Percentiles rank a stretch among this genome's conserved stretches.
Evolutionary conservation across 176 grass and related monocot genomes (phyloP).

Genomic region (Saccharum spontaneum): DNA sequence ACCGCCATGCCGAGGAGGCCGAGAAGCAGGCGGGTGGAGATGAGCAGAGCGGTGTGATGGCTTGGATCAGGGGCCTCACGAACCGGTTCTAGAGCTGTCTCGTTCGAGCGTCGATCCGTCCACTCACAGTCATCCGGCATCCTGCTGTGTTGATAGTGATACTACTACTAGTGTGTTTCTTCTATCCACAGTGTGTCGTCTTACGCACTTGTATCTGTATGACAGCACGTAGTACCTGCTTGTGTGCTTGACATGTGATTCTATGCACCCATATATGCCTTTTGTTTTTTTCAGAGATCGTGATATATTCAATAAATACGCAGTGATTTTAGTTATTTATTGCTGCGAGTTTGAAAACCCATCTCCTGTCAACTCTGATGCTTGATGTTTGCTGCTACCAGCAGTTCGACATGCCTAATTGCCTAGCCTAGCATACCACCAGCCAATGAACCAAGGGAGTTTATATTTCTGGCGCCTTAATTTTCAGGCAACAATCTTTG

Average conservation of each 20-base stretch:
- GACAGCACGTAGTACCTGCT: background rate
- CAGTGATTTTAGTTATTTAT: background rate
- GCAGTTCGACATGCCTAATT: no score
- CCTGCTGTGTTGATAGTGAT: background rate
- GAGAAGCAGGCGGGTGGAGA: background rate
- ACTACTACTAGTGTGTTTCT: background rate
- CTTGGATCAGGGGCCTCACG: slow-evolving; percentile 25
- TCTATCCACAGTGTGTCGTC: background rate
- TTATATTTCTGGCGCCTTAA: background rate
- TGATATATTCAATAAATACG: background rate
- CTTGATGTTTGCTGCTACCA: background rate
- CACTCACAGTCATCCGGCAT: background rate
- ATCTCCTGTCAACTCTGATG: background rate
- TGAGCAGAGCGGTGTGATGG: background rate
- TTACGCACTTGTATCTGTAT: background rate
- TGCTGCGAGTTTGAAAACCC: background rate
- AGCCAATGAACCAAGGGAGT: background rate
- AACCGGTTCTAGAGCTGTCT: slow-evolving; percentile 22
- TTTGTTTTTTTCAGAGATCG: background rate
- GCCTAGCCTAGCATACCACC: no score
- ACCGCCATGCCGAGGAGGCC: background rate
- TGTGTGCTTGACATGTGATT: background rate
- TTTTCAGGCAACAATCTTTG: background rate
- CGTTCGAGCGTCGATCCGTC: background rate
- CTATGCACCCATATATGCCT: background rate